Evolutionary conservation across 345 rosid species (phyloP).

Genomic region (Gossypium australe): DNA sequence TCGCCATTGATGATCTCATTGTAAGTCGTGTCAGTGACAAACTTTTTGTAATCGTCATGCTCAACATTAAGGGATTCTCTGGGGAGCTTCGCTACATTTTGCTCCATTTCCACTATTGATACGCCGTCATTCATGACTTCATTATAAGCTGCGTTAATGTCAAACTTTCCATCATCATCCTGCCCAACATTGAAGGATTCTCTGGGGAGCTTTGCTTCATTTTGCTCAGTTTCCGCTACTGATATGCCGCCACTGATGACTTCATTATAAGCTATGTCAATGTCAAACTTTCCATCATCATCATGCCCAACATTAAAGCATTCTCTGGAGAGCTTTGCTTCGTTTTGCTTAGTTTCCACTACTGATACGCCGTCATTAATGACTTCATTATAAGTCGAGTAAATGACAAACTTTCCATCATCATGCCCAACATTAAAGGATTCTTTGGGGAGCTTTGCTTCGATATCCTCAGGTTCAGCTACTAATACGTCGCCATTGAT

Average conservation of each 20-base stretch:
- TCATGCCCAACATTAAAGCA: background rate
- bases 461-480: background rate
- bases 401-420: conserved; percentile 31
- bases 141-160: conserved; percentile 28
- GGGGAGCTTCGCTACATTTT: background rate
- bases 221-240: background rate
- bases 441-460: background rate
- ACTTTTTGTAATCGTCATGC: background rate
- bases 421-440: background rate
- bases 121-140: background rate
- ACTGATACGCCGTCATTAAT: conserved; percentile 5
- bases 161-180: too few species aligned
- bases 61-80: background rate
- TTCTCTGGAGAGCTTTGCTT: background rate
- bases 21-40: too few species aligned
- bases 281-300: background rate
- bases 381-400: conserved; percentile 25
- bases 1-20: background rate
- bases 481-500: conserved; percentile 9
- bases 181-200: background rate
- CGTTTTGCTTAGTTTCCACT: background rate
- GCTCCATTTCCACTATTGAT: background rate
- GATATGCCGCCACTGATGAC: conserved; percentile 9
- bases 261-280: conserved; percentile 27
- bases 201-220: background rate